phyloP scores from a whole-genome alignment of 2,329 filamentous ascomycete genomes.

The Exophiala sp. region DNA sequence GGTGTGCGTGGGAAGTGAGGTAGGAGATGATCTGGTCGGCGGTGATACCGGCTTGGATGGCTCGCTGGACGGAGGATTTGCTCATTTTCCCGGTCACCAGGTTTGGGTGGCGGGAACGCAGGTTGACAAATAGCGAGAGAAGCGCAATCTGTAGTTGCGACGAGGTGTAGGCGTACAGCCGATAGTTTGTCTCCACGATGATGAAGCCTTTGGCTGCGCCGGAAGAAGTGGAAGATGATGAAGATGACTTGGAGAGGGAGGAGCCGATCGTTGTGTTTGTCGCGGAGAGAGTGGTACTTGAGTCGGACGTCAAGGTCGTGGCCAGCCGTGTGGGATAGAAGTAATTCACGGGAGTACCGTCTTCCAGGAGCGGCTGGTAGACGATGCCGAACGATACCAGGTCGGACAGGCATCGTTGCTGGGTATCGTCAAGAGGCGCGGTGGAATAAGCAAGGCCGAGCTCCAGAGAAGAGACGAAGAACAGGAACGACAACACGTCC shows the following conservation, averaged over 20 bases:
- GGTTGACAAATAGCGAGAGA: conserved; percentile 78
- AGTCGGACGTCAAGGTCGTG: conserved; percentile 80
- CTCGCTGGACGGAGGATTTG: conserved; percentile 77
- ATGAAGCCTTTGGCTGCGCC: conserved; percentile 61
- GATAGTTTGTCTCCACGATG: conserved; percentile 96
- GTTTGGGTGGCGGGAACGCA: conserved; percentile 87
- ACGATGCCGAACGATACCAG: conserved; percentile 90
- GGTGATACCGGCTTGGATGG: conserved; percentile 86
- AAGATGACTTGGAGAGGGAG: conserved; percentile 44
- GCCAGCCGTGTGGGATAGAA: conserved; percentile 91
- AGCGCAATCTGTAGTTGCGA: conserved; percentile 93
- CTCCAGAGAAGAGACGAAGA: conserved; percentile 88
- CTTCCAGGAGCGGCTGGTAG: conserved; percentile 48
- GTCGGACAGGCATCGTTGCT: conserved; percentile 82
- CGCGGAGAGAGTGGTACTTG: conserved; percentile 62
- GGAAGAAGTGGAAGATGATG: conserved; percentile 49
- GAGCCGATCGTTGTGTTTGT: conserved; percentile 63
- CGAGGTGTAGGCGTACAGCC: conserved; percentile 92
- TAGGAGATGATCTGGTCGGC: conserved; percentile 93
- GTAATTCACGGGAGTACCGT: conserved; percentile 39
- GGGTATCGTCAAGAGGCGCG: conserved; percentile 70
- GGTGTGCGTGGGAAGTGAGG: conserved; percentile 85
- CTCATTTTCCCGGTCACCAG: conserved; percentile 89
- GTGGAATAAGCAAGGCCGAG: conserved; percentile 89
- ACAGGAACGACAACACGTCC: conserved; percentile 92